Conservation (phyloP, 805 yeast genomes). For the Candida sonorensis region DNA sequence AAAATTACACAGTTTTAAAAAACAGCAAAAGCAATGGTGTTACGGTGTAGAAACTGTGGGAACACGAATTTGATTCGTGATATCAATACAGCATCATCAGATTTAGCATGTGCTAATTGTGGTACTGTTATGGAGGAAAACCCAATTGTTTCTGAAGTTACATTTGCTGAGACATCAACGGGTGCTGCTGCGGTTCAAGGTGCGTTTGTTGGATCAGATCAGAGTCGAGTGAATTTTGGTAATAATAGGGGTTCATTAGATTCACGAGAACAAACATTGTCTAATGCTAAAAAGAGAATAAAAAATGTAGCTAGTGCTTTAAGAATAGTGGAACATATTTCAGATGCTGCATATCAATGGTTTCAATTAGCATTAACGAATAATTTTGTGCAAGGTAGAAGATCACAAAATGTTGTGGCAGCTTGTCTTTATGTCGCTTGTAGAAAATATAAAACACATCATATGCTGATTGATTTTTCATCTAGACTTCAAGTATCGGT, state of each 20-base stretch:
- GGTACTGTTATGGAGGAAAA: conserved; percentile 87
- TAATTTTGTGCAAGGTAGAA: conserved; percentile 94
- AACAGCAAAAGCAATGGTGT: no score
- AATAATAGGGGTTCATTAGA: conserved; percentile 71
- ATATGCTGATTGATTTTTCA: conserved; percentile 93
- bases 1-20: background rate
- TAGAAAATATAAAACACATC: conserved; percentile 83
- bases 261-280: conserved; percentile 81
- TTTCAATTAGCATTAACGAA: conserved; percentile 78
- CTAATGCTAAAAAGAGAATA: conserved; percentile 75
- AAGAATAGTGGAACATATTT: conserved; percentile 73
- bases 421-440: conserved; percentile 95
- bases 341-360: conserved; percentile 86
- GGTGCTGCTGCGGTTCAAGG: conserved; percentile 98
- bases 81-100: conserved; percentile 57
- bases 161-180: conserved; percentile 82
- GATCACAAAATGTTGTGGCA: conserved; percentile 91
- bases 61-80: conserved; percentile 47
- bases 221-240: conserved; percentile 64
- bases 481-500: conserved; percentile 86
- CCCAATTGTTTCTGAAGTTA: conserved; percentile 92
- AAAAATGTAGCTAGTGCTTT: conserved; percentile 74
- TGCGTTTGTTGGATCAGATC: conserved; percentile 84
- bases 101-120: conserved; percentile 73
- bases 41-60: conserved; percentile 38